Evolutionary conservation across 441 rosid genomes (phyloP).

Genomic region (Flueggea neowawraea): DNA sequence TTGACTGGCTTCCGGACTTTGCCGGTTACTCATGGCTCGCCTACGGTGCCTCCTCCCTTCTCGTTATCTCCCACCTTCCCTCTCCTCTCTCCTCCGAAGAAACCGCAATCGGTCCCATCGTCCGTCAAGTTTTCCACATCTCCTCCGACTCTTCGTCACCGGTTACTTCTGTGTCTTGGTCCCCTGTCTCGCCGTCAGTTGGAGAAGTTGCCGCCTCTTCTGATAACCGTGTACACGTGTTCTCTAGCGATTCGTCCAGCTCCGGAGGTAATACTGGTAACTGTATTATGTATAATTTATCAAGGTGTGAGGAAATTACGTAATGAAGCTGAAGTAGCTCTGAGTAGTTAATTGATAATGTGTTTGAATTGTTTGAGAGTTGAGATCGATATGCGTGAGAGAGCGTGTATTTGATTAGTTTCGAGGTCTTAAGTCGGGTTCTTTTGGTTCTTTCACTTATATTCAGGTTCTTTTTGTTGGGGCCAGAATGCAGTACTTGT

Average conservation of each 20-base stretch:
- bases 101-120: conserved; percentile 51
- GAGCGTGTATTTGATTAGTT: no score
- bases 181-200: conserved; percentile 61
- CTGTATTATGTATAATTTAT: no score
- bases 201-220: conserved; percentile 90
- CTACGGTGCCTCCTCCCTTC: conserved; percentile 88
- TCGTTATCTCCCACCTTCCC: conserved; percentile 88
- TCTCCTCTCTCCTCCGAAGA: conserved; percentile 73
- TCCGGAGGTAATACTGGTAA: conserved; percentile 31
- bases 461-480: conserved; percentile 99
- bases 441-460: conserved; percentile 45
- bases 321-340: no score
- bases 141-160: conserved; percentile 39
- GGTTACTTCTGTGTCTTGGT: conserved; percentile 77
- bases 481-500: conserved; percentile 87
- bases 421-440: background rate
- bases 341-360: background rate
- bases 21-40: conserved; percentile 94
- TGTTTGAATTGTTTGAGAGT: conserved; percentile 8
- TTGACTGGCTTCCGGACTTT: conserved; percentile 91
- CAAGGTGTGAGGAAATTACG: no score
- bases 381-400: background rate
- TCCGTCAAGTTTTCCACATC: conserved; percentile 80
- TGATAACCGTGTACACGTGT: conserved; percentile 48
- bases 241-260: conserved; percentile 38